Evolutionary conservation across 768 basidiomycete genomes (phyloP), one percentile per base, ranked within the genome.

Genomic region (Lepiota venenata): DNA sequence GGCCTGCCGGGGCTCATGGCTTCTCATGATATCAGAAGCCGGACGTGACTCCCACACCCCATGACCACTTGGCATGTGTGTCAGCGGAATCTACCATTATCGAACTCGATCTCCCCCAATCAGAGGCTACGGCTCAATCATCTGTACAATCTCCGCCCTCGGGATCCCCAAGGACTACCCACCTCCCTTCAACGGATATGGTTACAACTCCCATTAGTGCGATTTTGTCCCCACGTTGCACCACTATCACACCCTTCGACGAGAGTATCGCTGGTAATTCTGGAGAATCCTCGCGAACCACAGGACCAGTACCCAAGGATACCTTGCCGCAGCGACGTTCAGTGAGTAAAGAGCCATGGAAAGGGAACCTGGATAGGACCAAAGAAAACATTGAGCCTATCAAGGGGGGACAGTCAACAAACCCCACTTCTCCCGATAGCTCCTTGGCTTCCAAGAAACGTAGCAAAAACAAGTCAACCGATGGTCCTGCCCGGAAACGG

Each of bases 11-110:
- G 22, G 18, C 29, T 52, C n/a, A 52, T 40, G 44, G 15, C 42
- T 52, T 44, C 52, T 39, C 16, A 22, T 20, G 37, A 18, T 38
- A n/a, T 54, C 38, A 46, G 52, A 38, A 54, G 27, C 40, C 32
- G 38, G 52, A 27, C 29, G 47, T 29, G n/a, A 54, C 44, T 47
- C 52, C 45, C 52, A 54, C 32, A 39, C 52, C 37, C 35, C 44
- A 46, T 37, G 52, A 40, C 27, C 45, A 32, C 15, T 39, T 21
- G 25, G 20, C 45, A 47, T 47, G 25, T 20, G 22, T 27, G 22
- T 14, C 36, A 21, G 15, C 43, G 18, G 38, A 39, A 12, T 41
- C 52, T 47, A 14, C n/a, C 37, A 46, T 40, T 45, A 39, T 52
- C 43, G 25, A 52, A 27, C 10, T 25, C 22, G 9, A 45, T 16